Evolutionary conservation across 176 grass and related monocot genomes (phyloP), one percentile per base, ranked within the genome.

Genomic region (Pontederia paniculata): DNA sequence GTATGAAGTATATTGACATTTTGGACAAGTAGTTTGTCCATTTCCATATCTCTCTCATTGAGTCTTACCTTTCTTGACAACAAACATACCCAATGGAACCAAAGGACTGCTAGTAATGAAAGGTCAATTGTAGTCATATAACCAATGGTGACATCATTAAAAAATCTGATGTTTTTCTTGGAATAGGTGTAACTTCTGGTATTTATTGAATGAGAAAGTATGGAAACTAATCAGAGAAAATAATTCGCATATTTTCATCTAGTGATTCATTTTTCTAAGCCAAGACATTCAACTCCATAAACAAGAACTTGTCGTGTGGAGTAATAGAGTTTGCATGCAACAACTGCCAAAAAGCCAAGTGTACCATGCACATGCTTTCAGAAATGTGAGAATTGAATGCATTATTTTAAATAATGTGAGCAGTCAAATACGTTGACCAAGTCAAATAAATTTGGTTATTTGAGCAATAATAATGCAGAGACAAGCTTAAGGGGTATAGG

Each of bases 41-140:
- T 83, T 78, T 98, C 88, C 18, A 77, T 75, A 52, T 97, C 90
- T 42, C 64, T 84, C 21, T 78, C 71, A 18, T 65, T 80, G 28
- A 80, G 53, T 50, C 46, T 88, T 73, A 74, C 84, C 72, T 98
- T 91, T 67, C 83, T 98, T 12, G 93, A 88, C 12, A 98, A 48
- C 49, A 98, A 75, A 66, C 93, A 98, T 9, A 98, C 55, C 93
- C 86, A 98, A 7, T 91, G 80, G 77, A 91, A 82, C 4, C 81
- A 80, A 0, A 98, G 75, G 14, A 98, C 70, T 0, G 69, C 72
- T 4, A 91, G 79, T 59, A 98, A 65, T 41, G 87, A 75, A 51
- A 98, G 43, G 41, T 83, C 93, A 77, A 98, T 84, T 52, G 93
- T 88, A 44, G 93, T 88, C 80, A 91, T 90, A 5, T 86, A 86